Percentiles rank a stretch among this genome's conserved stretches.
Conservation (phyloP, 805 yeast species). For the Wickerhamomyces pijperi region DNA sequence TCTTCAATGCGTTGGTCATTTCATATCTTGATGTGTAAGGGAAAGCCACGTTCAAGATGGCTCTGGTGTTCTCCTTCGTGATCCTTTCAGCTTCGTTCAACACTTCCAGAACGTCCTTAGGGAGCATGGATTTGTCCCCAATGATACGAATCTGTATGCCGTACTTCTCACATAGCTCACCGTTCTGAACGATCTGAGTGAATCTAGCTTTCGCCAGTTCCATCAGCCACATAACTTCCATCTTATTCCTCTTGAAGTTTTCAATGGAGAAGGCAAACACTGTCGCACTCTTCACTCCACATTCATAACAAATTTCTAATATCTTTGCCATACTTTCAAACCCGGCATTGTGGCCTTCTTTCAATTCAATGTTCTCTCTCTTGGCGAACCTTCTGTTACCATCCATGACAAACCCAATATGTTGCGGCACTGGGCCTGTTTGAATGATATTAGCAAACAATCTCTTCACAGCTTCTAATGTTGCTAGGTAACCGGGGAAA, state of each 20-base stretch:
- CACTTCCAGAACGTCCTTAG: conserved; percentile 55
- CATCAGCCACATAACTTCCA: conserved; percentile 85
- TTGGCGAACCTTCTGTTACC: conserved; percentile 89
- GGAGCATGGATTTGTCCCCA: conserved; percentile 63
- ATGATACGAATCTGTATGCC: conserved; percentile 69
- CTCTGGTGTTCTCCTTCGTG: conserved; percentile 51
- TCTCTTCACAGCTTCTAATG: conserved; percentile 14
- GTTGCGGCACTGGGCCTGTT: conserved; percentile 79
- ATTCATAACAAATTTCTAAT: conserved; percentile 64
- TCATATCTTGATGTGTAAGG: conserved; percentile 93
- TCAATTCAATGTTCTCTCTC: conserved; percentile 51
- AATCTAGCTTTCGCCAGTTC: conserved; percentile 72
- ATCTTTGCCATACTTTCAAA: conserved; percentile 65
- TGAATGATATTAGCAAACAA: conserved; percentile 23
- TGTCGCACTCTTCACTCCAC: conserved; percentile 72
- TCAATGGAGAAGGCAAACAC: conserved; percentile 95
- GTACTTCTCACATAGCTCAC: conserved; percentile 76
- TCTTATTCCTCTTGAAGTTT: conserved; percentile 74
- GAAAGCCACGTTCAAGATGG: conserved; percentile 76
- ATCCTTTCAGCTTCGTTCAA: conserved; percentile 47
- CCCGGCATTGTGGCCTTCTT: conserved; percentile 86
- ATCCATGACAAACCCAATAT: conserved; percentile 93
- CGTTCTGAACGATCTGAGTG: conserved; percentile 60
- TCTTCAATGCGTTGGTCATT: conserved; percentile 53
- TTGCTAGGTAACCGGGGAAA: conserved; percentile 14